Conservation (phyloP, 176 grass and related monocot genomes). For the Dactylis glomerata region DNA sequence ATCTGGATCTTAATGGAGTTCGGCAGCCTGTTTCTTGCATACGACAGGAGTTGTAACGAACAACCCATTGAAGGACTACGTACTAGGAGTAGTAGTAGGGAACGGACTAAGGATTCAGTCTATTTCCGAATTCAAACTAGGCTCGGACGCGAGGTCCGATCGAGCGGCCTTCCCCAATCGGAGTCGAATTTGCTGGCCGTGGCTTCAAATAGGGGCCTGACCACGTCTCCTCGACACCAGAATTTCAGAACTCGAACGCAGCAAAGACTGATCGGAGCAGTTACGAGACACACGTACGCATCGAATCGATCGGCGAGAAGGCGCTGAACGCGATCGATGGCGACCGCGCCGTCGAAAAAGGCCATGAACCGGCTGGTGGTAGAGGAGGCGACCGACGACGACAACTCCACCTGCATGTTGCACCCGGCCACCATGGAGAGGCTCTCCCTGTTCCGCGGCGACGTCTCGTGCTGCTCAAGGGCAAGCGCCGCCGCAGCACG, state of each 20-base stretch:
- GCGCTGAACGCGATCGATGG: background rate
- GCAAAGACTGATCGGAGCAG: background rate
- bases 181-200: background rate
- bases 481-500: too few relatives aligned
- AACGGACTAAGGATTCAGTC: too few relatives aligned
- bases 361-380: constrained; percentile 54
- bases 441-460: constrained; percentile 46
- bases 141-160: too few relatives aligned
- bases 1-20: too few relatives aligned
- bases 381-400: constrained; percentile 33
- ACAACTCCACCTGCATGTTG: constrained; percentile 38
- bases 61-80: too few relatives aligned
- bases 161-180: background rate
- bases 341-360: constrained; percentile 16
- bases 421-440: constrained; percentile 54
- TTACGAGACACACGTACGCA: background rate
- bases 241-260: background rate
- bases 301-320: background rate
- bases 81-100: too few relatives aligned
- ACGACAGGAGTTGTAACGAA: too few relatives aligned
- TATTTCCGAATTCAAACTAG: too few relatives aligned
- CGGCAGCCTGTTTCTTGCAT: too few relatives aligned
- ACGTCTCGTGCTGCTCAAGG: too few relatives aligned
- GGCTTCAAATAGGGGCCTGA: background rate
- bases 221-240: too few relatives aligned